Base-by-base conservation (phyloP, 805 yeast genomes). In the Hanseniaspora thailandica region DNA sequence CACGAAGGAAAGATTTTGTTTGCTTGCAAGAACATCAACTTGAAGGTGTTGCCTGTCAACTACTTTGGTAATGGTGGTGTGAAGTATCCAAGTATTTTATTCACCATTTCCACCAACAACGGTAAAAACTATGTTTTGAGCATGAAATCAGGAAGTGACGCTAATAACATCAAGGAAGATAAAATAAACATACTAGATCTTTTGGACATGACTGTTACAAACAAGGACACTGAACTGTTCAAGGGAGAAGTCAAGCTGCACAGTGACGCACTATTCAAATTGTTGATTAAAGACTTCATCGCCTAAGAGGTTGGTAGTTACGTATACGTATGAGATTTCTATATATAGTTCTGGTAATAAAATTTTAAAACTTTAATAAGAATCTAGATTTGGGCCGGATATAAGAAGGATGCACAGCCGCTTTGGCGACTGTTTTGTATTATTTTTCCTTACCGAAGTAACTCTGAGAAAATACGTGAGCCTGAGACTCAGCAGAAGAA, bases 31-130 rank as follows among this genome's bases (percentile, higher is more conserved):
- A 87, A 86, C 0, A 69, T 75, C 23, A 69, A 73, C 49, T 60
- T 69, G 28, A 71, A 68, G 28, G 60, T 66, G 25, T 65, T 63
- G 17, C 64, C 71, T 0, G 66, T 69, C 0, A 69, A 67, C 26
- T 69, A 69, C 1, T 67, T 66, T 57, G 69, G 69, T 10, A 63
- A 72, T 23, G 69, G 71, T 47, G 72, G 70, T 4, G 72, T 77
- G 15, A 78, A 77, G 55, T 72, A 79, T 46, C 82, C 84, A 17
- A 84, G 83, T 60, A 73, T 87, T 25, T 79, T 77, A 56, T 80
- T 90, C 62, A 76, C 76, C 4, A 71, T 93, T 22, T 93, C 89
- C 49, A 84, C 86, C 9, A 78, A 86, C 4, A 78, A 76, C 63
- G 89, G 87, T 7, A 70, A 81, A 2, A 74, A 81, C n/a, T 84